Base-by-base conservation (phyloP, 2,329 filamentous ascomycete genomes). In the Zymoseptoria passerinii region DNA sequence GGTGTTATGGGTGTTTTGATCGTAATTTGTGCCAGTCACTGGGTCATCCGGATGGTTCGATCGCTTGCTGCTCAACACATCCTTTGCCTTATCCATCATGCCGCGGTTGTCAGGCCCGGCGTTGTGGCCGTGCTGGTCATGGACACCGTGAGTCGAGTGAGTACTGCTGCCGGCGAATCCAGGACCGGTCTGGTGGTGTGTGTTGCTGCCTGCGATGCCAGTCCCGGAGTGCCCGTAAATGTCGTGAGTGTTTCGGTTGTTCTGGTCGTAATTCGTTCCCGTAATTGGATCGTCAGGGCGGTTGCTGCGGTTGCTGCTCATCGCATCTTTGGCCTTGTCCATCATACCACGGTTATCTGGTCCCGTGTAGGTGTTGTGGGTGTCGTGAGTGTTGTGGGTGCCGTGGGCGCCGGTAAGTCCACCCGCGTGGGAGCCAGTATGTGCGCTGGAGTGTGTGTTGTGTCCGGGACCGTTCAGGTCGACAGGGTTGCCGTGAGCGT, bases 31-130 rank as follows among this genome's bases (percentile, higher is more conserved):
- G 27, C 58, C 60, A 9, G 56, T 58, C n/a, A 58, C 7, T 40
- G 60, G 56, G 13, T 62, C 56, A 23, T 62, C 60, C 44, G 60
- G 60, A n/a, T 55, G 51, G 50, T 56, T 53, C 16, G 58, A 51
- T 27, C 60, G 50, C 52, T 55, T 57, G 44, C 27, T 49, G 48
- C 40, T 53, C 40, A 60, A 52, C 44, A 55, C 59, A 35, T 62
- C 60, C 53, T 62, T 62, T 18, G 54, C 51, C 50, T 62, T 60
- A n/a, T 62, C 60, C 58, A 60, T 56, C 28, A 52, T 48, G 9
- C 52, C 51, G 52, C 58, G 56, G 55, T 62, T 58, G 55, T 60
- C 60, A 27, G 53, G 54, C 40, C 52, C 56, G n/a, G 28, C 50
- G 28, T 18, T 44, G 35, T 44, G 35, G 16, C 35, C 35, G 16